A percentile compares a stretch with the other conserved stretches of the same genome.
Evolutionary conservation across 495 filamentous ascomycete species (phyloP).

Genomic region (Glonium stellatum): DNA sequence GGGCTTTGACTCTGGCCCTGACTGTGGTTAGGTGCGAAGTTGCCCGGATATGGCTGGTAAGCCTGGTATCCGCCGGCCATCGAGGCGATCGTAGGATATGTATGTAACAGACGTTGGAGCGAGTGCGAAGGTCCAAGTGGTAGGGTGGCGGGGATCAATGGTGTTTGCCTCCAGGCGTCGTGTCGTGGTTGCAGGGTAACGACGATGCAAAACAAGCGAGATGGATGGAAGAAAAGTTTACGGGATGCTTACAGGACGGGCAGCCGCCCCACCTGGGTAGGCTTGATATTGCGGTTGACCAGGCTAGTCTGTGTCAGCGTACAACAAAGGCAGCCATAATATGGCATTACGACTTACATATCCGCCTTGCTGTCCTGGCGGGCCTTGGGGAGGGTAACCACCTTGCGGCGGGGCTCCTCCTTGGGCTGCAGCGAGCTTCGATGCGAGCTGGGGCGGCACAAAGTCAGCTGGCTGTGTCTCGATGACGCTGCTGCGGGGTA

Average conservation of each 20-base stretch:
- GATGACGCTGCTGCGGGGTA: slow-evolving; percentile 10
- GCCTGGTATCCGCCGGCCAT: neutral
- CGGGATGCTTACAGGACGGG: slow-evolving; percentile 2
- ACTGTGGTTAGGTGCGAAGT: neutral
- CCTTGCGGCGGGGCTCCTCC: slow-evolving; percentile 13
- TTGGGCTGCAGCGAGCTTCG: slow-evolving; percentile 22
- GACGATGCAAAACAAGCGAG: slow-evolving; percentile 20
- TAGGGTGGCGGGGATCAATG: neutral
- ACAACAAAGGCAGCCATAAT: neutral
- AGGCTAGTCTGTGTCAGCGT: slow-evolving; percentile 18
- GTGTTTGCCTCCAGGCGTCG: neutral
- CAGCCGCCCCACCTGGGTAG: slow-evolving; percentile 19
- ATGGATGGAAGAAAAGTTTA: slow-evolving; percentile 7
- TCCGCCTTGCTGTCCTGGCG: slow-evolving; percentile 16
- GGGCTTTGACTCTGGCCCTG: neutral
- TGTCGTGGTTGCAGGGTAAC: neutral
- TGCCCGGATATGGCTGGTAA: slow-evolving; percentile 3
- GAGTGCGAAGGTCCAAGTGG: neutral
- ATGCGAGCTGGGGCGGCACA: slow-evolving; percentile 16
- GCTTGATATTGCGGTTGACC: slow-evolving; percentile 34
- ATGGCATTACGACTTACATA: slow-evolving; percentile 18
- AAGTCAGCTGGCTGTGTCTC: neutral
- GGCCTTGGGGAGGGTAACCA: slow-evolving; percentile 19
- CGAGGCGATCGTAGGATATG: neutral
- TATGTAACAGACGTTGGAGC: neutral